Conservation (phyloP, 2,329 filamentous ascomycete species). For the Hypoxylon sp. region DNA sequence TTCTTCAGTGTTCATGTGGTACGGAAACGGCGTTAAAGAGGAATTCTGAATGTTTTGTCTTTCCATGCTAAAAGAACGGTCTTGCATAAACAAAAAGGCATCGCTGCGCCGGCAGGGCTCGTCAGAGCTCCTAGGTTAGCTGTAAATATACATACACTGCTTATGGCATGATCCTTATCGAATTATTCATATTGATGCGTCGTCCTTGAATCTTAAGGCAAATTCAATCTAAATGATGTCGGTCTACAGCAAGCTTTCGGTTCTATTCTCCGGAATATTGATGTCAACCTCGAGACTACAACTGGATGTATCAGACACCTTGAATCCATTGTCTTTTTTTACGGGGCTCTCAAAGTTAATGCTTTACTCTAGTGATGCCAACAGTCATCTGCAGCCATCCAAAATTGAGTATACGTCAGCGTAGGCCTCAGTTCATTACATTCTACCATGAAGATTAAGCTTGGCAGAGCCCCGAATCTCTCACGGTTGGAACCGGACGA, state of each 20-base stretch:
- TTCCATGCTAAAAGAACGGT: neutral
- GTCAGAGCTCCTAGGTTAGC: neutral
- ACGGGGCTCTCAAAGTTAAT: too few relatives aligned
- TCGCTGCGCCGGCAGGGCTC: neutral
- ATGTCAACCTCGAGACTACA: too few relatives aligned
- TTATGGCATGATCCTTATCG: conserved; percentile 2
- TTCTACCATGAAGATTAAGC: neutral
- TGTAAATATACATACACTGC: conserved; percentile 16
- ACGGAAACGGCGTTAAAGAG: conserved; percentile 49
- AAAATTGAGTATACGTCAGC: neutral
- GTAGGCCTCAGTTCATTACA: neutral
- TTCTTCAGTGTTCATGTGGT: conserved; percentile 43
- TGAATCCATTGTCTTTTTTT: too few relatives aligned
- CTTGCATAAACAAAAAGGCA: conserved; percentile 12
- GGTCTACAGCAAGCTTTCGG: neutral
- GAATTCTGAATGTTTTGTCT: conserved; percentile 28
- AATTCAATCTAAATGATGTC: neutral
- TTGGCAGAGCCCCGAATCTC: neutral
- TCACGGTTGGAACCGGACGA: neutral
- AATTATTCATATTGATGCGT: neutral
- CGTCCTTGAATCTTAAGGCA: neutral
- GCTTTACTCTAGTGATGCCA: neutral
- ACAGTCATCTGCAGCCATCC: too few relatives aligned
- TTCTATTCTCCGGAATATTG: neutral
- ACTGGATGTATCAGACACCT: too few relatives aligned